Evolutionary conservation across 495 filamentous ascomycete species (phyloP), one percentile per base, ranked within the genome.

Genomic region (Pyronema domesticum): DNA sequence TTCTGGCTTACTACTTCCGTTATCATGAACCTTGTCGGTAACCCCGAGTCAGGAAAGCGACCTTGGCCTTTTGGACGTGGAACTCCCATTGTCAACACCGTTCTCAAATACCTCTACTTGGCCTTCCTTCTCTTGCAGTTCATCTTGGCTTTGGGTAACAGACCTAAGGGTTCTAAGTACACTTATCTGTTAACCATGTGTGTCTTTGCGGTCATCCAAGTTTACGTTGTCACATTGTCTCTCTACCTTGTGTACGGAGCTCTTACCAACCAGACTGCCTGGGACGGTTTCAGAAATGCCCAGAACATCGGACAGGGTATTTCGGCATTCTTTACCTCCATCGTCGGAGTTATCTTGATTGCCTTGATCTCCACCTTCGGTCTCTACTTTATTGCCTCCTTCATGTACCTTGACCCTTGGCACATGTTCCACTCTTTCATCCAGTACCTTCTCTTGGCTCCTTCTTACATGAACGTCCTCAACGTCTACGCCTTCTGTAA

Each of bases 351-450:
- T 66, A 95, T 99, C 67, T 80, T 96, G 58, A 81, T 99, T 58
- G 91, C 93, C 7, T 71, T 96, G 65, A 80, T 85, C 60, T 85
- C 93, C 53, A 96, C 91, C 40, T 95, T 95, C 68, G 93, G 93
- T 68, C 79, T 99, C 46, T 96, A 96, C 77, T 96, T 86, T 67
- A 76, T 95, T 48, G 89, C 89, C n/a, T 94, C 87, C 11, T 95
- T 99, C 77, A 76, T 99, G 76, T 96, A 99, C 69, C 74, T 95
- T 60, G 91, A 99, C 67, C 91, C 91, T 14, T 99, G 93, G 93
- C 93, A 99, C 76, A 96, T 99, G 91, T 95, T 99, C 75, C 89
- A 87, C 65, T 95, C 88, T 33, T 99, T 95, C 79, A 85, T 86
- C 17, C 76, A 83, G 60, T 96, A 96, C 68, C 76, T 96, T 58